phyloP scores from a whole-genome alignment of 768 basidiomycete species.

The Scleroderma bovista region DNA sequence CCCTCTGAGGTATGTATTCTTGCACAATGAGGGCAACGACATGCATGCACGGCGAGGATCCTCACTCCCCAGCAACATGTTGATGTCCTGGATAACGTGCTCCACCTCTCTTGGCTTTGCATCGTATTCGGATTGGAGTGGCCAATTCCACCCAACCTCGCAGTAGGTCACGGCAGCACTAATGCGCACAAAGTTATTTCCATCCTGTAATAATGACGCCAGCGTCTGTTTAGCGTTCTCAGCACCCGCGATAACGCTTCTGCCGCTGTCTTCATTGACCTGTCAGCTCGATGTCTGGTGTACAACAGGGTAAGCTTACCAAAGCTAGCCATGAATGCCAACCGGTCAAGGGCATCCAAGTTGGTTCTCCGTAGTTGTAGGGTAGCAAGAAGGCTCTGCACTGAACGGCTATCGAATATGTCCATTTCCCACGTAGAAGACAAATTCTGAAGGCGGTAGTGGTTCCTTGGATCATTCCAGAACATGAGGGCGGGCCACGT shows the following conservation, averaged over 20 bases:
- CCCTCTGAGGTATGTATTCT: conserved; percentile 7
- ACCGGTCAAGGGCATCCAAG: conserved; percentile 20
- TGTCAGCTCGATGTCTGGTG: background rate
- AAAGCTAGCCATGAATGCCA: conserved; percentile 28
- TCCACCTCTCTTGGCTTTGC: conserved; percentile 2
- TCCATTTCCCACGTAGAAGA: conserved; percentile 25
- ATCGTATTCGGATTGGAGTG: conserved; percentile 1
- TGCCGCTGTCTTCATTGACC: conserved; percentile 10
- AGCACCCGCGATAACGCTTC: conserved; percentile 1
- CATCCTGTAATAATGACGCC: conserved; percentile 10
- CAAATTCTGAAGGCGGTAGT: conserved; percentile 12
- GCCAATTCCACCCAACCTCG: conserved; percentile 20
- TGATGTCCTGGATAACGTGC: conserved; percentile 6
- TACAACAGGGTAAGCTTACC: conserved; percentile 7
- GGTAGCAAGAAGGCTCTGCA: conserved; percentile 12
- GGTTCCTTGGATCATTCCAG: conserved; percentile 23
- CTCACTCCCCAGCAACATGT: conserved; percentile 9
- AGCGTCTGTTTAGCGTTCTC: conserved; percentile 6
- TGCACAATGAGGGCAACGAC: conserved; percentile 25
- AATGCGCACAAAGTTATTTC: conserved; percentile 15
- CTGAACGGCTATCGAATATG: conserved; percentile 18
- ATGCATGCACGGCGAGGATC: conserved; percentile 20
- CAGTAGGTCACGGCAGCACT: conserved; percentile 22
- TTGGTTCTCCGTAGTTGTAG: conserved; percentile 11
- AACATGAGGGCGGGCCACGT: conserved; percentile 26